Conservation (phyloP, 805 yeast species). For the Cyberlindnera maclurae region DNA sequence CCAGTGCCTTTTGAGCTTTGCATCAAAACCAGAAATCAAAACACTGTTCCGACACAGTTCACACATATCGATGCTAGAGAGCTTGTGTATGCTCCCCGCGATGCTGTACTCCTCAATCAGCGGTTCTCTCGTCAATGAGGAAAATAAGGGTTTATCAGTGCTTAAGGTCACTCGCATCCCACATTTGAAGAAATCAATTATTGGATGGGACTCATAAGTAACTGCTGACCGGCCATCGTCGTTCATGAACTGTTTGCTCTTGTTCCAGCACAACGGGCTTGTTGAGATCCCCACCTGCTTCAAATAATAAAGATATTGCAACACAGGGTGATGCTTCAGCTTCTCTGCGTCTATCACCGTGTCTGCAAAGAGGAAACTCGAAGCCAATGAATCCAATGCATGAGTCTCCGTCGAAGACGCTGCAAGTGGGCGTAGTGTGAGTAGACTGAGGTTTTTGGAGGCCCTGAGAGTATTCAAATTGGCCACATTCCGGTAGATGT, state of each 20-base stretch:
- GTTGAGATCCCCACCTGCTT: constrained; percentile 24
- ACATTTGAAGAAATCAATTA: constrained; percentile 19
- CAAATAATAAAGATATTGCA: constrained; percentile 22
- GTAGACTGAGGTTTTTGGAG: constrained; percentile 10
- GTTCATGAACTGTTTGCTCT: constrained; percentile 17
- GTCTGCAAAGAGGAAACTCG: constrained; percentile 19
- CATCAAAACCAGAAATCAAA: constrained; percentile 21
- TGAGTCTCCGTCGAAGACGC: constrained; percentile 18
- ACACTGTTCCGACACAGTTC: constrained; percentile 24
- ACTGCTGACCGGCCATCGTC: constrained; percentile 19
- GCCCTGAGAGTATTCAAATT: constrained; percentile 18
- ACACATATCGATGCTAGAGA: constrained; percentile 22
- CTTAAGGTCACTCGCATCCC: constrained; percentile 21
- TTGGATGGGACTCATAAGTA: constrained; percentile 20
- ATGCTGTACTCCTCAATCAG: constrained; percentile 24
- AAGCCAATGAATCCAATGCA: constrained; percentile 22
- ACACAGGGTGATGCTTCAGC: constrained; percentile 17
- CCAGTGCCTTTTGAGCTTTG: constrained; percentile 22
- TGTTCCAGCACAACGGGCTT: constrained; percentile 26
- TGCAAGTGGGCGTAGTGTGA: constrained; percentile 19
- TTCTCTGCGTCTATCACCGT: constrained; percentile 22
- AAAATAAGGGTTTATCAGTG: constrained; percentile 22
- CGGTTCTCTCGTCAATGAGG: constrained; percentile 23
- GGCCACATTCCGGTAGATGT: constrained; percentile 23
- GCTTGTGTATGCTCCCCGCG: constrained; percentile 22